Evolutionary conservation across 352 stramenopile species (phyloP).

Genomic region (Phytophthora fragariae): DNA sequence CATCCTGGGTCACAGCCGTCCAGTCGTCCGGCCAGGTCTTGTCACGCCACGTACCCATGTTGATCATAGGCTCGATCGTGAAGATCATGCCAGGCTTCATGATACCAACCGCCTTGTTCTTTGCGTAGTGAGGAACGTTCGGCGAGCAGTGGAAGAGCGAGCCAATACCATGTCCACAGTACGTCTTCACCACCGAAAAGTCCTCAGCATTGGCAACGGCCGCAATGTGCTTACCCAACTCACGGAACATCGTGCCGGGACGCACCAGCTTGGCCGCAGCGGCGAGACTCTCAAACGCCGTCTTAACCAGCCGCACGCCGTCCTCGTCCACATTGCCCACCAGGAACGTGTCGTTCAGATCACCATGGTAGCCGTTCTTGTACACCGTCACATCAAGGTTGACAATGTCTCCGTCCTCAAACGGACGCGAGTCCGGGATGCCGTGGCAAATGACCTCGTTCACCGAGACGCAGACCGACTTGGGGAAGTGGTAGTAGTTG

Average conservation of each 20-base stretch:
- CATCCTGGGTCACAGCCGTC: constrained; percentile 97
- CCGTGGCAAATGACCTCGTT: constrained; percentile 98
- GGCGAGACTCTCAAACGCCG: constrained; percentile 94
- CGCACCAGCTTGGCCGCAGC: constrained; percentile 90
- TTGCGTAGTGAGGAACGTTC: constrained; percentile 98
- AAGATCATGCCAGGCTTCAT: constrained; percentile 99
- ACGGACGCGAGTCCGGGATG: constrained; percentile 96
- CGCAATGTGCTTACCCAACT: constrained; percentile 96
- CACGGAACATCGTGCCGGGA: constrained; percentile 96
- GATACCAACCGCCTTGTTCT: constrained; percentile 98
- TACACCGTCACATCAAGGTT: constrained; percentile 99
- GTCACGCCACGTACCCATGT: constrained; percentile 93
- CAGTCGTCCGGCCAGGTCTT: constrained; percentile 98
- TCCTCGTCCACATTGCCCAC: constrained; percentile 97
- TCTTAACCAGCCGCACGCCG: constrained; percentile 92
- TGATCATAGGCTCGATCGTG: constrained; percentile 99
- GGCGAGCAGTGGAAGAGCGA: constrained; percentile 97
- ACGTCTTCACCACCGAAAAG: constrained; percentile 97
- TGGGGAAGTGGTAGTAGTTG: constrained; percentile 99
- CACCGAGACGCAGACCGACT: constrained; percentile 90
- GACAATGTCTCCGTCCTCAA: constrained; percentile 98
- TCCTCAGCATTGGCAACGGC: constrained; percentile 84
- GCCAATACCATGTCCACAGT: constrained; percentile 98
- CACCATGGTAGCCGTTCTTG: constrained; percentile 97
- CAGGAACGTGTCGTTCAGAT: constrained; percentile 99